phyloP scores from a whole-genome alignment of 768 basidiomycete genomes.

The Lenzites betulinus region DNA sequence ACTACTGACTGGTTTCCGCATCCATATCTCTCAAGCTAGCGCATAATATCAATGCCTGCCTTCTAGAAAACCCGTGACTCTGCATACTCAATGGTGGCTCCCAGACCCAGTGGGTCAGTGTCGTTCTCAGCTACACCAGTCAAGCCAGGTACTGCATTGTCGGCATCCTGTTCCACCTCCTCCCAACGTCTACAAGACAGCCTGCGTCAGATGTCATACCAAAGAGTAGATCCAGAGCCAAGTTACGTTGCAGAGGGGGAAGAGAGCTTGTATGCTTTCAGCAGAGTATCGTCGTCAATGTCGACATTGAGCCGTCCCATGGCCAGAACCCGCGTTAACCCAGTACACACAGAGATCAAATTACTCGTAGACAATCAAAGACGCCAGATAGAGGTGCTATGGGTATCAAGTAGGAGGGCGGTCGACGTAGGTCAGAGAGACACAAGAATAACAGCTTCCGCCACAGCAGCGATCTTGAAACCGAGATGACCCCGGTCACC shows the following conservation, averaged over 20 bases:
- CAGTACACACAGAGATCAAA: background rate
- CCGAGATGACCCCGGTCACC: constrained; percentile 1
- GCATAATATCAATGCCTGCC: constrained; percentile 14
- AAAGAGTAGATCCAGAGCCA: background rate
- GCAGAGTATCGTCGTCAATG: constrained; percentile 77
- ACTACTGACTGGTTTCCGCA: constrained; percentile 71
- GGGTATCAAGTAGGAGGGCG: background rate
- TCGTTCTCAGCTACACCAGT: constrained; percentile 60
- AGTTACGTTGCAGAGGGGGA: constrained; percentile 73
- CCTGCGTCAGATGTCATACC: background rate
- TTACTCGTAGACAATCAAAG: background rate
- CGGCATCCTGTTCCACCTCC: constrained; percentile 82
- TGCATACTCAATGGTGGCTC: constrained; percentile 58
- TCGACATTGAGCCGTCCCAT: constrained; percentile 67
- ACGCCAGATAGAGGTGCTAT: background rate
- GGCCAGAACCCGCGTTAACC: background rate
- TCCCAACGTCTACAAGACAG: constrained; percentile 73
- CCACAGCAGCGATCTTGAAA: background rate
- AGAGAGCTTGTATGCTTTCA: constrained; percentile 87
- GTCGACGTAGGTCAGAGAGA: background rate
- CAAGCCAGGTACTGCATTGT: constrained; percentile 74
- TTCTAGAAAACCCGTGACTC: background rate
- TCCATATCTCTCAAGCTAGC: constrained; percentile 67
- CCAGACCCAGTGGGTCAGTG: constrained; percentile 80
- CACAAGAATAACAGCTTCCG: background rate